These are phyloP conservation scores for Talaromyces borbonicus DNA, from an alignment of 495 filamentous ascomycete species.

Conservation along the genomic window DNA sequence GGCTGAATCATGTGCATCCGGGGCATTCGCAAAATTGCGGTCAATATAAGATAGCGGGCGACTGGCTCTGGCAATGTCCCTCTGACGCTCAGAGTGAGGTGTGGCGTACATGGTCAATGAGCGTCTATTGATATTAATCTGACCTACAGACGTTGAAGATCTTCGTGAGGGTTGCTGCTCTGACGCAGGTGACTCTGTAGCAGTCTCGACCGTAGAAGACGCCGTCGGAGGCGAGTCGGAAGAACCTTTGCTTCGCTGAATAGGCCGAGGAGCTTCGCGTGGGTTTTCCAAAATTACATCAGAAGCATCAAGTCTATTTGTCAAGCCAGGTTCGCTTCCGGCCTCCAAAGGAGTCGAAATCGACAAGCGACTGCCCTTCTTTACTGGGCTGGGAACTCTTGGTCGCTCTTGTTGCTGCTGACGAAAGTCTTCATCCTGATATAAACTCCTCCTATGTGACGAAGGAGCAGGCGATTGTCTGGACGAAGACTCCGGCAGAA, in stretches of 20 bases:
- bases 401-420: not conserved
- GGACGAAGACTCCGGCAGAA: not conserved
- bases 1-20: too few species aligned
- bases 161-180: not conserved
- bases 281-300: slow-evolving; percentile 5
- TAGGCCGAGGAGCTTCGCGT: slow-evolving; percentile 4
- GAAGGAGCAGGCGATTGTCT: not conserved
- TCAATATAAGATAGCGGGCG: not conserved
- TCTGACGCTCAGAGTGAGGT: not conserved
- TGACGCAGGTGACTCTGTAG: not conserved
- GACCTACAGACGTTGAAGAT: not conserved
- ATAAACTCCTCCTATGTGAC: not conserved
- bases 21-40: not conserved
- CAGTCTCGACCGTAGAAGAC: not conserved
- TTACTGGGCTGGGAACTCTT: not conserved
- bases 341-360: not conserved
- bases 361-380: not conserved
- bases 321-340: not conserved
- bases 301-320: not conserved
- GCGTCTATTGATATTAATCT: not conserved
- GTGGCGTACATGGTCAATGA: not conserved
- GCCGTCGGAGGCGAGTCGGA: not conserved
- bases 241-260: not conserved
- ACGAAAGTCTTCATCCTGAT: not conserved
- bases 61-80: not conserved